Base-by-base conservation (phyloP, 345 rosid genomes). In the rapeseed (Brassica napus) region DNA sequence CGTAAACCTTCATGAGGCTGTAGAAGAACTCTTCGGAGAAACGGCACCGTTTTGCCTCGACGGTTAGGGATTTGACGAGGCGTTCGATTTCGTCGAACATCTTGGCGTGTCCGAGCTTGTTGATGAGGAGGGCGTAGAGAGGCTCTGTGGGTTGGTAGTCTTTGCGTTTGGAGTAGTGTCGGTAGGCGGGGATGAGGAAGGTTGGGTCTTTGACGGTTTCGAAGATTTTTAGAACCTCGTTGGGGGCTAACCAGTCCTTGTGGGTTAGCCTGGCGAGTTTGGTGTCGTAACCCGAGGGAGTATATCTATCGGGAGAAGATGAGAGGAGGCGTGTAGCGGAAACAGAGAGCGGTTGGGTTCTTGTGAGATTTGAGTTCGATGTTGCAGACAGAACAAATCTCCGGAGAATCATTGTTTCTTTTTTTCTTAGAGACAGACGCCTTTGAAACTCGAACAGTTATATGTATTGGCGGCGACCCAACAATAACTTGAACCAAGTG, bases 181-280 rank as follows among this genome's bases (percentile, higher is more conserved):
- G 54, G 62, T 91, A 88, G 16, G 87, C 83, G 0, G 87, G 76
- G 18, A 87, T 28, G 1, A 89, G 73, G 3, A 89, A 86, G 63
- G 63, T 71, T 4, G 94, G 91, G 68, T 90, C 89, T 64, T 73
- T 72, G 14, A 92, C 85, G 39, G 77, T 77, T 5, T 84, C 82
- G 77, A 94, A 85, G 74, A 94, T 86, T 69, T 80, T 88, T 23
- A 94, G 39, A 62, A 88, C 86, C 31, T 94, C 90, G 57, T 76
- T 85, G 0, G 97, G 88, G 10, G 97, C 90, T 21, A 94, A 61
- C 97, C 98, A 91, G 88, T 94, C 95, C 65, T 84, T 94, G 87
- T 85, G 90, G 77, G 71, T 87, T 65, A 92, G 89, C 60, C 78
- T 86, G 75, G 80, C 60, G 72, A 54, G 60, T 16, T 52, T 52